A percentile compares a stretch with the other conserved stretches of the same genome.
Evolutionary conservation across 2,329 filamentous ascomycete genomes (phyloP).

Genomic region (Cercospora berteroae): DNA sequence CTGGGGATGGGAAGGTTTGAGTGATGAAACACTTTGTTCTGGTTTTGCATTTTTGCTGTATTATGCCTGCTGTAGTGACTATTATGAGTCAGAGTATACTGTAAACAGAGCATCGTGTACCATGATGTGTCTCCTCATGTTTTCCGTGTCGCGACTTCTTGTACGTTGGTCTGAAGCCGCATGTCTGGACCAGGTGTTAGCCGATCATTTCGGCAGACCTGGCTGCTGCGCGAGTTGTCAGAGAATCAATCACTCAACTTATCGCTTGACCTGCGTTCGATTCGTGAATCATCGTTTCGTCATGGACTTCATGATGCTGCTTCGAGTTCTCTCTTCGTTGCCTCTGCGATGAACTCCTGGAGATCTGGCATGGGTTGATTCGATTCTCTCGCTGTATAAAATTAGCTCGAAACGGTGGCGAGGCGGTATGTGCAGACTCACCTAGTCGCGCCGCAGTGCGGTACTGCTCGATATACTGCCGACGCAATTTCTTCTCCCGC

Average conservation of each 20-base stretch:
- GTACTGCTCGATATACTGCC: slow-evolving; percentile 11
- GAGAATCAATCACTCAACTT: no score
- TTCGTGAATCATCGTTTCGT: not conserved
- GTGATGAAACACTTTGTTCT: not conserved
- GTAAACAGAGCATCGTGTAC: not conserved
- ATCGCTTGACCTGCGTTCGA: not conserved
- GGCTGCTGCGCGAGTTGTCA: not conserved
- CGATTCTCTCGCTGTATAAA: not conserved
- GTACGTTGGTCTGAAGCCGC: not conserved
- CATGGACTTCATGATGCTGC: not conserved
- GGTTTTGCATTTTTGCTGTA: no score
- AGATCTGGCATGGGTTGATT: not conserved
- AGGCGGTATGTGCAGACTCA: not conserved
- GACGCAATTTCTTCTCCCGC: slow-evolving; percentile 8
- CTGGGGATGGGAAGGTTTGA: not conserved
- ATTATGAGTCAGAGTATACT: not conserved
- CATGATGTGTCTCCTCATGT: no score
- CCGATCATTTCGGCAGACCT: not conserved
- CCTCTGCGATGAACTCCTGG: not conserved
- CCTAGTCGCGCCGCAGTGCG: not conserved
- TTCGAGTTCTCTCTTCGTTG: not conserved
- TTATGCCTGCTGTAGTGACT: not conserved
- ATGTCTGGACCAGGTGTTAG: not conserved
- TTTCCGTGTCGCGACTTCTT: not conserved
- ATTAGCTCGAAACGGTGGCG: not conserved